Evolutionary conservation across 495 filamentous ascomycete species (phyloP).

Genomic region (Melanomma pulvis-pyrius): DNA sequence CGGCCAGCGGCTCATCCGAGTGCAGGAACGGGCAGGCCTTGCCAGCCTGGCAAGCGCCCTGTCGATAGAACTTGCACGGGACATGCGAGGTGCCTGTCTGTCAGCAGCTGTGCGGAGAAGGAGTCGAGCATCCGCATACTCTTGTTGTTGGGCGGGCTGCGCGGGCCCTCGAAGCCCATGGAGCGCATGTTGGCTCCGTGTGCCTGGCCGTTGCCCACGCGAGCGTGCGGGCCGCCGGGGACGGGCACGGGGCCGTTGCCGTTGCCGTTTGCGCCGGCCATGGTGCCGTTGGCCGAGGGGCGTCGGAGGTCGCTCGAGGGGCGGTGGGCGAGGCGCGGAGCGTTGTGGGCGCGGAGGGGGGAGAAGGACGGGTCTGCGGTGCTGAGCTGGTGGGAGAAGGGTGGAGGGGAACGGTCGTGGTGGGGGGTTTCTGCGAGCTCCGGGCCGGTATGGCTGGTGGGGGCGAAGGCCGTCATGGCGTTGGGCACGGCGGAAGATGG

Average conservation of each 20-base stretch:
- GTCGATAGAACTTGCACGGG: constrained; percentile 98
- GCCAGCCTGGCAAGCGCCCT: constrained; percentile 94
- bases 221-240: constrained; percentile 36
- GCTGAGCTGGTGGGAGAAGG: constrained; percentile 29
- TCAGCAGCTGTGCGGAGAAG: not conserved
- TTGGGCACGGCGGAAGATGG: not conserved
- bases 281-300: constrained; percentile 23
- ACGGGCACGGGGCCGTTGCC: constrained; percentile 45
- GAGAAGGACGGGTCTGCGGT: constrained; percentile 20
- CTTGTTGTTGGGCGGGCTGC: constrained; percentile 81
- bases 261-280: constrained; percentile 37
- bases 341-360: constrained; percentile 22
- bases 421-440: constrained; percentile 27
- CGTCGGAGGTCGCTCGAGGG: constrained; percentile 34
- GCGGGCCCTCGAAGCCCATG: constrained; percentile 62
- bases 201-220: constrained; percentile 36
- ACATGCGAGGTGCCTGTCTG: constrained; percentile 89
- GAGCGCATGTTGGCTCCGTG: constrained; percentile 26
- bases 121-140: constrained; percentile 56
- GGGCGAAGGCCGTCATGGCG: constrained; percentile 20
- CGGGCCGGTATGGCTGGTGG: constrained; percentile 11
- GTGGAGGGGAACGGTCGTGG: constrained; percentile 22
- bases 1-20: constrained; percentile 74
- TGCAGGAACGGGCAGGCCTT: constrained; percentile 95
- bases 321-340: constrained; percentile 29